Base-by-base conservation (phyloP, 352 stramenopile genomes). In the Phytophthora rubi region DNA sequence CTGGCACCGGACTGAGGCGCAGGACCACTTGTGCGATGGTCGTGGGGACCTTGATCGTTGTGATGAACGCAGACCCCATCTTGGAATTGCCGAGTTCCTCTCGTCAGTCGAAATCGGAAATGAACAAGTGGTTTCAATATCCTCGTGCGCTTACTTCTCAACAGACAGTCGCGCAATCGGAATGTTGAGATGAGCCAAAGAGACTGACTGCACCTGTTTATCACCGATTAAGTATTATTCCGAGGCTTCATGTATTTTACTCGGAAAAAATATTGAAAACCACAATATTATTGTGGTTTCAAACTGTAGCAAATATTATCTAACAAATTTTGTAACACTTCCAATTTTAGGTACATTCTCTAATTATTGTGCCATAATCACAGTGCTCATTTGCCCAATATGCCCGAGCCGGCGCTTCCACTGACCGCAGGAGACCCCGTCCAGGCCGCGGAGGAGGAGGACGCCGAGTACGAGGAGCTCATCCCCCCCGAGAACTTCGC, bases 401-500 rank as follows among this genome's bases (percentile, higher is more conserved):
- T 44, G 37, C 37, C 37, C 37, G 37, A 44, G 37, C 37, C 72
- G 23, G 65, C 62, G 18, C 39, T 74, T 18, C 59, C 49, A 33
- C 57, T 68, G 62, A 68, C 68, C 37, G 56, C 57, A 35, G 68
- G 33, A 9, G 71, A 76, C 32, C 54, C 57, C 21, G 54, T 76
- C 21, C 73, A 79, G n/a, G 76, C 85, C 15, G 79, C 82, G 9
- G 86, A 91, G 13, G 86, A 92, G 15, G 85, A 88, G 45, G 83
- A 93, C 57, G 65, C 70, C 5, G 88, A 95, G 56, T 92, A 92
- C 48, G 85, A 92, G 59, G 87, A 93, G 76, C 83, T 94, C 55
- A 95, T 95, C 62, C 85, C 89, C 54, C 89, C 89, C 6, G 86
- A 95, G 60, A 97, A 97, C 67, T 97, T 97, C 66, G 86, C 88